Percentiles rank a stretch among this genome's conserved stretches.
Evolutionary conservation across 108 stramenopile genomes (phyloP).

Genomic region (Conticribra guillardii): DNA sequence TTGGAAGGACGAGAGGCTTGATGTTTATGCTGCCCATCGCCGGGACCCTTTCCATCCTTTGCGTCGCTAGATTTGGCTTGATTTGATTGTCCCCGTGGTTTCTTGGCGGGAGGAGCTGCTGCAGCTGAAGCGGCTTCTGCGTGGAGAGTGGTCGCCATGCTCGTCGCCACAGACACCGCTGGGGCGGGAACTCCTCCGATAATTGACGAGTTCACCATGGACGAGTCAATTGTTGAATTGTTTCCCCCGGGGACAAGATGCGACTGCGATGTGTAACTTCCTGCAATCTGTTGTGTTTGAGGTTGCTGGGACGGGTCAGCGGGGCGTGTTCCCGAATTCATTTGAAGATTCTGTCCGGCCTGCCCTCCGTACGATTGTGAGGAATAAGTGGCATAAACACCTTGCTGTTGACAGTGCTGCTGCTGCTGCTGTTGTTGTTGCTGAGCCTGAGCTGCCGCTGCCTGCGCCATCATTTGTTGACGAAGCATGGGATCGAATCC

Average conservation of each 20-base stretch:
- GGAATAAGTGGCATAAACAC: constrained; percentile 5
- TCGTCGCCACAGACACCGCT: constrained; percentile 9
- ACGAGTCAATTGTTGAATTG: too few relatives aligned
- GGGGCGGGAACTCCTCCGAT: constrained; percentile 3
- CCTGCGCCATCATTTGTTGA: constrained; percentile 7
- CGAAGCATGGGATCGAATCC: constrained; percentile 5
- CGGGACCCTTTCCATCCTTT: neutral
- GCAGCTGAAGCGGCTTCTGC: constrained; percentile 1
- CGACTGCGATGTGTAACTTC: neutral
- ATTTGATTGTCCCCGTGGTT: constrained; percentile 4
- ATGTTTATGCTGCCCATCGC: too few relatives aligned
- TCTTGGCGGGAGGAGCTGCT: constrained; percentile 16
- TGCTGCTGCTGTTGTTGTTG: constrained; percentile 14
- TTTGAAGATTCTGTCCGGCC: neutral
- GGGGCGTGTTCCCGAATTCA: neutral
- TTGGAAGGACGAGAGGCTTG: too few relatives aligned
- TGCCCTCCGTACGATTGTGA: neutral
- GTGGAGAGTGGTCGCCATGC: neutral
- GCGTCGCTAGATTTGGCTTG: neutral
- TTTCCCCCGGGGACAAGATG: neutral
- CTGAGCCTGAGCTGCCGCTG: constrained; percentile 4
- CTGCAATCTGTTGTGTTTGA: neutral
- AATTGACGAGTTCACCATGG: neutral
- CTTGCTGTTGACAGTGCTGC: constrained; percentile 22
- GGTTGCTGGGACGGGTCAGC: neutral